phyloP scores from a whole-genome alignment of 140 eudicot genomes.

The Erigeron philadelphicus region DNA sequence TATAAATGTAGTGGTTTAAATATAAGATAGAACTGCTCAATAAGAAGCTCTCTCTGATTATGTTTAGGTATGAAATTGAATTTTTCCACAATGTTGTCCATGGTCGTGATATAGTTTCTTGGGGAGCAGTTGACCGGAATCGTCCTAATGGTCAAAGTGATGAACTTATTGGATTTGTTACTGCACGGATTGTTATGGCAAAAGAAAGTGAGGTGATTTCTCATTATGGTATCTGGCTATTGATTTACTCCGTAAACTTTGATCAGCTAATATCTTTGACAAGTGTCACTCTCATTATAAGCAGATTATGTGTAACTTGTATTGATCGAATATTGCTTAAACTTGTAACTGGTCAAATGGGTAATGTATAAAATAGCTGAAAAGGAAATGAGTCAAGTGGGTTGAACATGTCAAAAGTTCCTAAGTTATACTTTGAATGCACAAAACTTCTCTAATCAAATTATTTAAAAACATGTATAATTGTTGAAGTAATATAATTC shows the following conservation, averaged over 20 bases:
- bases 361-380: no score
- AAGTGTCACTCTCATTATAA: neutral
- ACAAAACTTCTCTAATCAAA: no score
- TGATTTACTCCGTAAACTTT: neutral
- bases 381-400: no score
- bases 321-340: no score
- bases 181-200: conserved; percentile 62
- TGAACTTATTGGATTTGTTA: conserved; percentile 87
- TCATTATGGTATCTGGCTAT: conserved; percentile 20
- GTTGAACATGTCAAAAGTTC: no score
- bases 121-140: conserved; percentile 96
- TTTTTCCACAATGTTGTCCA: conserved; percentile 86
- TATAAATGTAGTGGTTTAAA: conserved; percentile 3
- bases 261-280: neutral
- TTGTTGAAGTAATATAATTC: no score
- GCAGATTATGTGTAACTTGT: neutral
- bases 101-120: conserved; percentile 80
- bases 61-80: conserved; percentile 70
- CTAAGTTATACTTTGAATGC: no score
- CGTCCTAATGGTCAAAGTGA: conserved; percentile 64
- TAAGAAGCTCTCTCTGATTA: conserved; percentile 20
- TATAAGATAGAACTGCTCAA: neutral
- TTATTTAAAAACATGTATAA: no score
- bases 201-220: conserved; percentile 92
- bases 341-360: no score